phyloP scores from a whole-genome alignment of 1,284 basidiomycete species.

The Moesziomyces globuligerus region DNA sequence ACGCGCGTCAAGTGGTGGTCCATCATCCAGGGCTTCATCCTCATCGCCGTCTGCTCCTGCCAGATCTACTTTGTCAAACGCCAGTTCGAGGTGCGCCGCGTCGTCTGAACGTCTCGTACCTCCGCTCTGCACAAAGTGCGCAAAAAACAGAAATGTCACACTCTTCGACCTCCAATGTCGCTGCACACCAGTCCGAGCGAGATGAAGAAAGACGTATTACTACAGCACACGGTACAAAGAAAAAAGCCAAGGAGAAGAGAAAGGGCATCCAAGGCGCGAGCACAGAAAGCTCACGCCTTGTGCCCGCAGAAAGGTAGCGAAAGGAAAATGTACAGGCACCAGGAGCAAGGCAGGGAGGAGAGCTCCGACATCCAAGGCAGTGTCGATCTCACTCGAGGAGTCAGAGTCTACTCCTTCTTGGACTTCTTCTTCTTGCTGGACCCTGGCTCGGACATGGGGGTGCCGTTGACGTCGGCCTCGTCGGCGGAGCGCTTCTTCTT shows the following conservation, averaged over 20 bases:
- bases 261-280: too few species aligned
- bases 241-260: neutral
- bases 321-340: conserved; percentile 3
- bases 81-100: conserved; percentile 57
- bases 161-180: too few species aligned
- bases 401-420: conserved; percentile 42
- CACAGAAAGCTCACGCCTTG: too few species aligned
- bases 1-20: conserved; percentile 99
- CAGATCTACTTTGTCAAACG: conserved; percentile 97
- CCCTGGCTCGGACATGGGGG: conserved; percentile 47
- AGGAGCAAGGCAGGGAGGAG: neutral
- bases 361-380: neutral
- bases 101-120: conserved; percentile 24
- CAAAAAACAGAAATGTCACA: neutral
- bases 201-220: conserved; percentile 20
- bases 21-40: conserved; percentile 84
- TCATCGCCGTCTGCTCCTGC: conserved; percentile 91
- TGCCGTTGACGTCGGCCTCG: conserved; percentile 46
- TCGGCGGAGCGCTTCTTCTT: conserved; percentile 58
- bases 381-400: too few species aligned
- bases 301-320: neutral
- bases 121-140: neutral
- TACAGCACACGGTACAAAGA: conserved; percentile 13
- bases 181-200: neutral
- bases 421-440: conserved; percentile 61